Percentiles rank a stretch among this genome's conserved stretches.
Evolutionary conservation across 371 early-diverging fungal species (phyloP).

Genomic region (Paraphysoderma sedebokerense): DNA sequence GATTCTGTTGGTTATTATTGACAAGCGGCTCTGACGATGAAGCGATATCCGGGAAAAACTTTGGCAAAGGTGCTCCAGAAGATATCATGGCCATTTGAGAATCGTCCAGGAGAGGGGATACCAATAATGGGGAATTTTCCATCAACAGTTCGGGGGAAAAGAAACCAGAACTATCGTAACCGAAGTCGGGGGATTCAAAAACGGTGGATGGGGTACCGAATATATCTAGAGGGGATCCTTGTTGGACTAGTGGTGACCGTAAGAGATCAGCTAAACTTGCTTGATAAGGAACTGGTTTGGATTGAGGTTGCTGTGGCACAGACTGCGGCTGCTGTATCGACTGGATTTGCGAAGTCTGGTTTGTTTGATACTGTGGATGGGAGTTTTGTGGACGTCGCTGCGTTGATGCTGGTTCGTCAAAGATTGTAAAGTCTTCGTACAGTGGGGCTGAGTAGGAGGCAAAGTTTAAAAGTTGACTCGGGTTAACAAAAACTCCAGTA

Average conservation of each 20-base stretch:
- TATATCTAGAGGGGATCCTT: not conserved
- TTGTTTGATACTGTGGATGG: not conserved
- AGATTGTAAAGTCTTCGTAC: slow-evolving; percentile 1
- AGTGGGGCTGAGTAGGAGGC: too few species aligned
- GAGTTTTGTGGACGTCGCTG: not conserved
- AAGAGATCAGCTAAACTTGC: not conserved
- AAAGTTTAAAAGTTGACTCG: too few species aligned
- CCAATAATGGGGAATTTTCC: not conserved
- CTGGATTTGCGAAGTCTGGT: not conserved
- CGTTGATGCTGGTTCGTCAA: not conserved
- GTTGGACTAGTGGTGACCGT: not conserved
- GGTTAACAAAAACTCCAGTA: too few species aligned
- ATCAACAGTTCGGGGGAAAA: not conserved
- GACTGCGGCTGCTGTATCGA: not conserved
- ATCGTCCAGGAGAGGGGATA: not conserved
- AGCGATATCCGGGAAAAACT: not conserved
- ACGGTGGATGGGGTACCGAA: not conserved
- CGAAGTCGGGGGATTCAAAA: not conserved
- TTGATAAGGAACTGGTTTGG: not conserved
- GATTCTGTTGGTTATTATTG: too few species aligned
- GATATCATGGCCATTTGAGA: too few species aligned
- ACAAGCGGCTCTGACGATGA: not conserved
- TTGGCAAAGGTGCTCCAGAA: too few species aligned
- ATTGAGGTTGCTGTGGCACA: not conserved
- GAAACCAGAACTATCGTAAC: not conserved